Evolutionary conservation across 208 protist species (phyloP), one percentile per base, ranked within the genome.

Genomic region (Leishmania gerbilli): DNA sequence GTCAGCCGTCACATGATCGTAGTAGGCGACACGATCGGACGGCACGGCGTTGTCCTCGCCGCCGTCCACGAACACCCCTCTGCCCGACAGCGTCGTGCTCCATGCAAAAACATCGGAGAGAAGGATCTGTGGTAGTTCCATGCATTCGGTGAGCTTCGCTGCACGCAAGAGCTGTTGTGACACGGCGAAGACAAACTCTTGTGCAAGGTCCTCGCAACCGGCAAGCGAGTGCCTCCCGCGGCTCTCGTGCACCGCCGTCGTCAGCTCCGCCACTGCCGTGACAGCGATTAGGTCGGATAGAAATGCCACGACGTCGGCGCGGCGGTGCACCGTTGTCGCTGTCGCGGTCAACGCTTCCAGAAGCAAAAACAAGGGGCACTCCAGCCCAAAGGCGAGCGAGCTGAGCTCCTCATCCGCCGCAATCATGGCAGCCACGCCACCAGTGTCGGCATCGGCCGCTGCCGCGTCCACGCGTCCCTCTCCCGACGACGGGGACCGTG

Each of bases 1-100:
- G 62, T 97, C 94, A 0, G 94, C 94, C 7, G 94, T 97, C 64
- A 97, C 88, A 77, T 93, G 82, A 74, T 97, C 94, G 79, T 93
- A 97, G 83, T 90, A 95, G 49, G 85, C 94, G 31, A 87, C 62
- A 2, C 87, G 82, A 53, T 95, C 91, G 0, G 92, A 91, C 24
- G 82, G 84, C 21, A 94, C 67, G 5, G 83, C 77, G 51, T 71
- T 80, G 37, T 88, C 87, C 71, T 95, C 91, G 24, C 88, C 92
- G 40, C 89, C 92, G 55, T 96, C 84, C 24, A 88, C 77, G 1
- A 95, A 13, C 4, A 95, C 87, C 40, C 89, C 89, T 42, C 80
- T 83, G n/a, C 83, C 77, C 0, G 80, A 71, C 51, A 72, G 55
- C 34, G 77, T 86, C 58, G 81, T 84, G 65, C 74, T 77, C 71